Percentiles rank a stretch among this genome's conserved stretches.
phyloP scores from a whole-genome alignment of 106 monocot species.

The Iris macrosiphon region DNA sequence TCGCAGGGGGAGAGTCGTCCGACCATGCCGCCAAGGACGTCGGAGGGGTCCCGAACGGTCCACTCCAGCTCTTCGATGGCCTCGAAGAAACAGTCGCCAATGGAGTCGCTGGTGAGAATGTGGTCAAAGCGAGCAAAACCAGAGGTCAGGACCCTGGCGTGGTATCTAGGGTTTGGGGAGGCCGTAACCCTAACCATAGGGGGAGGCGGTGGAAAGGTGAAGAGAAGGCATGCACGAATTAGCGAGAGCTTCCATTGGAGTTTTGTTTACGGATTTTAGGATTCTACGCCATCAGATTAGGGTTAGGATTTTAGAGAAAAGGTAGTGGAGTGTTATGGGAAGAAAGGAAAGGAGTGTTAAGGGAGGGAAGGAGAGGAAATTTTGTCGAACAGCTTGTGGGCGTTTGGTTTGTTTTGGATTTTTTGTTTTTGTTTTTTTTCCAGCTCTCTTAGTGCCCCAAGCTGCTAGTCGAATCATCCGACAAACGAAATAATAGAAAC shows the following conservation, averaged over 20 bases:
- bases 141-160: background rate
- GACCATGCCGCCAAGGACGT: constrained; percentile 57
- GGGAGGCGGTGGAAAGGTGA: background rate
- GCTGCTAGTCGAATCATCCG: too few relatives aligned
- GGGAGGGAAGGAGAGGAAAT: background rate
- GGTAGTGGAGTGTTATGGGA: too few relatives aligned
- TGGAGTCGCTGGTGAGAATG: constrained; percentile 25
- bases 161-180: background rate
- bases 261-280: too few relatives aligned
- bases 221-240: background rate
- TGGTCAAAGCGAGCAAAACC: constrained; percentile 25
- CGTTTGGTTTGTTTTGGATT: too few relatives aligned
- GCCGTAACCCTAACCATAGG: background rate
- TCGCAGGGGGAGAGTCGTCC: constrained; percentile 73
- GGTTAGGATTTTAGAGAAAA: constrained; percentile 6
- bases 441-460: too few relatives aligned
- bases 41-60: constrained; percentile 63
- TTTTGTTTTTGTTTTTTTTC: too few relatives aligned
- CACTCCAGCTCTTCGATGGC: constrained; percentile 83
- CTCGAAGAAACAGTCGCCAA: constrained; percentile 60
- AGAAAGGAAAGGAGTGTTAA: background rate
- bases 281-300: background rate
- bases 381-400: background rate
- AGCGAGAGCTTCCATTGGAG: constrained; percentile 10
- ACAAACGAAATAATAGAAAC: too few relatives aligned